Percentiles rank a stretch among this genome's conserved stretches.
Evolutionary conservation across 768 basidiomycete genomes (phyloP).

Genomic region (Xerocomellus chrysenteron): DNA sequence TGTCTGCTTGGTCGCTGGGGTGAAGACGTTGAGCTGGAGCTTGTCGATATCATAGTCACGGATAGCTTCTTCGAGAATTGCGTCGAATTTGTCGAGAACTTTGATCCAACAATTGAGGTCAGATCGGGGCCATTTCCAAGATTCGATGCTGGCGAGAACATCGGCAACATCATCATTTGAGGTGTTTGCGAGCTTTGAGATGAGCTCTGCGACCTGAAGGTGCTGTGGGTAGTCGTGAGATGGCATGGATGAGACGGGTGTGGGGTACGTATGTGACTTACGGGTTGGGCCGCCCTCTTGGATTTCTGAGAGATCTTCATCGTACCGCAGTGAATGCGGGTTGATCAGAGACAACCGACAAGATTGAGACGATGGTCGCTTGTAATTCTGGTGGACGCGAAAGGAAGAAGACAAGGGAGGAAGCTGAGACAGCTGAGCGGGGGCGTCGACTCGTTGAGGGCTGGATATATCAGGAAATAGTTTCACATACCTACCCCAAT

Average conservation of each 20-base stretch:
- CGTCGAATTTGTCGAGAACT: constrained; percentile 94
- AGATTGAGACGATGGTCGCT: neutral
- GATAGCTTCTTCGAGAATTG: constrained; percentile 79
- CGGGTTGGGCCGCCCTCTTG: constrained; percentile 77
- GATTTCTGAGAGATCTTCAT: constrained; percentile 91
- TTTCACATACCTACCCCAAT: constrained; percentile 16
- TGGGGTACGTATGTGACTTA: constrained; percentile 38
- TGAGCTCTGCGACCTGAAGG: constrained; percentile 78
- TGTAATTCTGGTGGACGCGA: constrained; percentile 7
- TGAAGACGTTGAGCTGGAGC: constrained; percentile 78
- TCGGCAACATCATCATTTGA: constrained; percentile 69
- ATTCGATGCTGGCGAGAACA: constrained; percentile 64
- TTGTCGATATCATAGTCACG: constrained; percentile 83
- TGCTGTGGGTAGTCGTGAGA: constrained; percentile 46
- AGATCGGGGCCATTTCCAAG: constrained; percentile 94
- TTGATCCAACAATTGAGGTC: constrained; percentile 97
- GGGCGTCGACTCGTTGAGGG: constrained; percentile 12
- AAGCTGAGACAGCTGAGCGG: neutral
- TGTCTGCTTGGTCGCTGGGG: constrained; percentile 67
- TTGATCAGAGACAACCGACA: constrained; percentile 13
- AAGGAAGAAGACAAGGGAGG: constrained; percentile 14
- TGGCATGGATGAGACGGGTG: neutral
- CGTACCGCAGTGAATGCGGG: constrained; percentile 51
- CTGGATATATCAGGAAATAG: constrained; percentile 34
- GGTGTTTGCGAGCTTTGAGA: constrained; percentile 64